Base-by-base conservation (phyloP, 163 green algal genomes). In the Chlamydomonas reinhardtii region DNA sequence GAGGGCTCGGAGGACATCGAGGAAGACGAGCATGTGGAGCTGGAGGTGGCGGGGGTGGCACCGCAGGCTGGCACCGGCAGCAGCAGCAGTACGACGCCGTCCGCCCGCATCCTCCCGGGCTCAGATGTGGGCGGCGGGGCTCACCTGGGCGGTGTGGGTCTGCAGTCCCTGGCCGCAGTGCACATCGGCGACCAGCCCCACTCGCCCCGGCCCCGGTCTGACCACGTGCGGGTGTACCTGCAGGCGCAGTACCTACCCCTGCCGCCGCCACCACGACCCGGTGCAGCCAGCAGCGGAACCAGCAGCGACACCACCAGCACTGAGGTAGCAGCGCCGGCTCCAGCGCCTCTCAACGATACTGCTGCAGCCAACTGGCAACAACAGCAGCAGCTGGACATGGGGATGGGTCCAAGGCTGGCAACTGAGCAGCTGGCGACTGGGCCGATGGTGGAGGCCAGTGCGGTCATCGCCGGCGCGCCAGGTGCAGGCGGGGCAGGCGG, bases 211-310 rank as follows among this genome's bases (percentile, higher is more conserved):
- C 24, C 71, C 19, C 59, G 73, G 75, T 3, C 29, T 15, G 35
- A 29, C 75, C 61, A 34, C 34, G 61, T 62, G 5, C 2, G 35
- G 24, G 35, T 83, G 12, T 6, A 61, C 61, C 75, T 83, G 35
- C 34, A 65, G 75, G 75, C 39, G 25, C 61, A 37, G 61, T 83
- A 73, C 75, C n/a, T 62, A 4, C 61, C 35, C 15, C 34, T 83
- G 6, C 2, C 0, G 29, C 32, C 1, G 48, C 71, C 48, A 11
- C 25, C 25, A 4, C 15, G 24, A 27, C 29, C 73, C 27, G 0
- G 16, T 22, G 74, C n/a, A 54, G 14, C 19, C n/a, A 19, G n/a
- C 52, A 39, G 4, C 65, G n/a, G 8, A n/a, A 11, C 52, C n/a
- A 35, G 54, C 24, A 25, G 9, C 74, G n/a, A 48, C 52, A 48